Percentiles rank a stretch among this genome's conserved stretches.
Conservation (phyloP, 2,329 filamentous ascomycete genomes). For the Aspergillus novofumigatus region DNA sequence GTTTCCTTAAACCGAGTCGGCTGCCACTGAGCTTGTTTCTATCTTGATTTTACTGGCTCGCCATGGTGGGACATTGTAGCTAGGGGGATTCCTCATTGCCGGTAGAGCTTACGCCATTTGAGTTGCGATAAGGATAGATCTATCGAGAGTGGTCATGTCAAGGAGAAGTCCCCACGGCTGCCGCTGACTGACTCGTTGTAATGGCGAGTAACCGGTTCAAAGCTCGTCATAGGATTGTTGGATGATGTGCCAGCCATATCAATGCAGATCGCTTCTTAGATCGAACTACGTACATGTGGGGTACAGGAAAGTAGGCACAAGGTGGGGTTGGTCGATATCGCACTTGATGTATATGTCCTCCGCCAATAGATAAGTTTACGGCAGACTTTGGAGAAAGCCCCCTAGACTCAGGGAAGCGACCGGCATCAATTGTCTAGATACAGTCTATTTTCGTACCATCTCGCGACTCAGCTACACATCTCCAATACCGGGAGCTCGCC, state of each 20-base stretch:
- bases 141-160: no score
- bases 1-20: no score
- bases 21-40: background rate
- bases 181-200: background rate
- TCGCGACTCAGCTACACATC: constrained; percentile 2
- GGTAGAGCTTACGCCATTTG: background rate
- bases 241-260: background rate
- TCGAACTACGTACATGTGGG: no score
- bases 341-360: no score
- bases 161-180: no score
- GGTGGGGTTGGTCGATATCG: no score
- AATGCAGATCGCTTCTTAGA: no score
- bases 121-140: no score
- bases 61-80: background rate
- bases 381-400: no score
- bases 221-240: background rate
- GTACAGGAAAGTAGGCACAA: no score
- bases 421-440: no score
- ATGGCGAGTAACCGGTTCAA: background rate
- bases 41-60: background rate
- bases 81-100: constrained; percentile 5
- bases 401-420: no score
- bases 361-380: background rate
- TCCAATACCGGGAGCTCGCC: constrained; percentile 8
- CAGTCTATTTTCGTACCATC: background rate